phyloP scores from a whole-genome alignment of 2,329 filamentous ascomycete species.

The Phyllosticta paracitricarpa region DNA sequence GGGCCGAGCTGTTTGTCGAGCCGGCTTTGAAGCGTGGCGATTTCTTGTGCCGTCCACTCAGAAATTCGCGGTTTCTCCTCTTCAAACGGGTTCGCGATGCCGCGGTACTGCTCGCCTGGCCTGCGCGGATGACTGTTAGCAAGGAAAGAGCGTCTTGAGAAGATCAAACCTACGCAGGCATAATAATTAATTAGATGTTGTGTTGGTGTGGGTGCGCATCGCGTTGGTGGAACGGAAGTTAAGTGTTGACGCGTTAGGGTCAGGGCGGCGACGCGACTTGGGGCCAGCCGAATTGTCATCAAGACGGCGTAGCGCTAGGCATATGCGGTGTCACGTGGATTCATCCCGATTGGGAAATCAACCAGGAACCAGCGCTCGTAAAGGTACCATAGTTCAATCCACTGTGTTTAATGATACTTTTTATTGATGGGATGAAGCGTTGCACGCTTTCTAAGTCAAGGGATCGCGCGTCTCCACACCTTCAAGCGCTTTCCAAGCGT shows the following conservation, averaged over 20 bases:
- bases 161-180: not conserved
- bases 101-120: slow-evolving; percentile 28
- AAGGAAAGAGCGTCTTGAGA: not conserved
- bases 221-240: not conserved
- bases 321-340: not conserved
- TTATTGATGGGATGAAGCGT: not conserved
- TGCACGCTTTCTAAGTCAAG: not conserved
- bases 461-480: no score
- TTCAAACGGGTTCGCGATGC: slow-evolving; percentile 66
- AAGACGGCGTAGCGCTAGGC: not conserved
- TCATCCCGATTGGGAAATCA: not conserved
- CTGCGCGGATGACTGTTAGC: slow-evolving; percentile 13
- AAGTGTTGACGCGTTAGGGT: not conserved
- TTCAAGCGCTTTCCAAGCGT: not conserved
- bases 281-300: not conserved
- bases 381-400: no score
- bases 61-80: slow-evolving; percentile 61
- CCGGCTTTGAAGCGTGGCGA: slow-evolving; percentile 74
- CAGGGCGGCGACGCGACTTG: not conserved
- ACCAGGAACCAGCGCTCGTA: not conserved
- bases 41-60: slow-evolving; percentile 81
- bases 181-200: not conserved
- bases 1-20: slow-evolving; percentile 91
- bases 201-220: not conserved
- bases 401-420: not conserved